Conservation (phyloP, 305 asterid genomes). For the Fraxinus latifolia region DNA sequence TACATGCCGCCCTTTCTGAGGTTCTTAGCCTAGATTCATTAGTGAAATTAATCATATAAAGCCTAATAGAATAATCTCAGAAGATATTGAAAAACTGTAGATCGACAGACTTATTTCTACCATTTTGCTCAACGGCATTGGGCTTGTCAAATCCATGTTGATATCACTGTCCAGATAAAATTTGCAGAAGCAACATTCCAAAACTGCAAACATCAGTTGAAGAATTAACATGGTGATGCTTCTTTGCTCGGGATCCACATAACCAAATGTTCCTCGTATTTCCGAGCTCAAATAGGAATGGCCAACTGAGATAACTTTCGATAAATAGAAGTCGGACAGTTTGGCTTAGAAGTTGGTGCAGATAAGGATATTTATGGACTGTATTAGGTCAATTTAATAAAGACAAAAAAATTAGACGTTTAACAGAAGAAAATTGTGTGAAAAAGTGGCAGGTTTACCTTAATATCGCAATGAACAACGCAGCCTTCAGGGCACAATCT, state of each 20-base stretch:
- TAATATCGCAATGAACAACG: constrained; percentile 74
- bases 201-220: constrained; percentile 77
- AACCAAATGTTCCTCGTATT: constrained; percentile 82
- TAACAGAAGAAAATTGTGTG: neutral
- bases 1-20: constrained; percentile 50
- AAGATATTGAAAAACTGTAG: neutral
- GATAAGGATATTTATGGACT: constrained; percentile 78
- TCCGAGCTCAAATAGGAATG: constrained; percentile 75
- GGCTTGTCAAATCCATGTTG: constrained; percentile 53
- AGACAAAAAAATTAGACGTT: neutral
- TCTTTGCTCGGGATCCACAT: constrained; percentile 79
- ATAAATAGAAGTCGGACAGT: constrained; percentile 65
- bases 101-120: constrained; percentile 27
- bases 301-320: constrained; percentile 62
- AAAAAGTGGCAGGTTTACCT: constrained; percentile 34
- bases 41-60: neutral
- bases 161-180: constrained; percentile 74
- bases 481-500: constrained; percentile 71
- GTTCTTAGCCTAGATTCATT: constrained; percentile 51
- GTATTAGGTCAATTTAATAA: constrained; percentile 17
- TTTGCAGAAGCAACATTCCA: constrained; percentile 73
- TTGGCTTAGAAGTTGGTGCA: constrained; percentile 53
- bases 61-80: neutral
- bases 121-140: constrained; percentile 63
- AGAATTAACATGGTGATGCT: constrained; percentile 63